A percentile compares a stretch with the other conserved stretches of the same genome.
Evolutionary conservation across 2,329 filamentous ascomycete species (phyloP).

Genomic region (Diaporthe sp.): DNA sequence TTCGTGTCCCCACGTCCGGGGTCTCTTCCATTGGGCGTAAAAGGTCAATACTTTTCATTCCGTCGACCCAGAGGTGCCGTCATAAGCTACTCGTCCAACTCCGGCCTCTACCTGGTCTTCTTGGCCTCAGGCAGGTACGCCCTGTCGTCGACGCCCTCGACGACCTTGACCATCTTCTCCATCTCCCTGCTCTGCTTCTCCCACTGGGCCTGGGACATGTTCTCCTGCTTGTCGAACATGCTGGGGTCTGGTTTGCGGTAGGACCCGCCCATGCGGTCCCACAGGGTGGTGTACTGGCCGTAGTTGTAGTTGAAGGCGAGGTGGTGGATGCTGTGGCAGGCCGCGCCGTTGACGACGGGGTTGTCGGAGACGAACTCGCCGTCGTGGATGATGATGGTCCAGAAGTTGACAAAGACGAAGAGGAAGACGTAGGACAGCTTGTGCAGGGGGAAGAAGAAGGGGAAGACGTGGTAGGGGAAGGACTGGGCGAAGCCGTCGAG

Average conservation of each 20-base stretch:
- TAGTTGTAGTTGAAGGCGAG: constrained; percentile 93
- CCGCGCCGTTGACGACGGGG: constrained; percentile 92
- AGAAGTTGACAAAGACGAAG: constrained; percentile 95
- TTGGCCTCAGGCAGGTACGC: constrained; percentile 61
- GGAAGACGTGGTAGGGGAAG: constrained; percentile 92
- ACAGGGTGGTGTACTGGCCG: constrained; percentile 92
- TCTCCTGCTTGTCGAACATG: constrained; percentile 86
- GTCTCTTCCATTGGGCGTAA: background rate
- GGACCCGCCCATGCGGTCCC: constrained; percentile 89
- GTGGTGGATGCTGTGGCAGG: constrained; percentile 94
- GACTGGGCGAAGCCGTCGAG: constrained; percentile 91
- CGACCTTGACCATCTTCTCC: constrained; percentile 81
- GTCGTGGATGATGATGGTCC: constrained; percentile 97
- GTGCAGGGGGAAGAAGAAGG: constrained; percentile 92
- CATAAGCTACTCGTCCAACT: background rate
- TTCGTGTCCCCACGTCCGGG: too few species aligned
- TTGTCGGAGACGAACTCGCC: constrained; percentile 94
- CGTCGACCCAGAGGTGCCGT: too few species aligned
- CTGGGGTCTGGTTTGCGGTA: constrained; percentile 89
- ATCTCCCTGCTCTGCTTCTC: constrained; percentile 81
- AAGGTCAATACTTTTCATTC: background rate
- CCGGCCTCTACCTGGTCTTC: constrained; percentile 57
- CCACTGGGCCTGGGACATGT: constrained; percentile 88
- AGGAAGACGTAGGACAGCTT: constrained; percentile 89
- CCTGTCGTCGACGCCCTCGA: constrained; percentile 70